Base-by-base conservation (phyloP, 2,329 filamentous ascomycete genomes). In the Ophiognomonia clavigignenti-juglandacearum region DNA sequence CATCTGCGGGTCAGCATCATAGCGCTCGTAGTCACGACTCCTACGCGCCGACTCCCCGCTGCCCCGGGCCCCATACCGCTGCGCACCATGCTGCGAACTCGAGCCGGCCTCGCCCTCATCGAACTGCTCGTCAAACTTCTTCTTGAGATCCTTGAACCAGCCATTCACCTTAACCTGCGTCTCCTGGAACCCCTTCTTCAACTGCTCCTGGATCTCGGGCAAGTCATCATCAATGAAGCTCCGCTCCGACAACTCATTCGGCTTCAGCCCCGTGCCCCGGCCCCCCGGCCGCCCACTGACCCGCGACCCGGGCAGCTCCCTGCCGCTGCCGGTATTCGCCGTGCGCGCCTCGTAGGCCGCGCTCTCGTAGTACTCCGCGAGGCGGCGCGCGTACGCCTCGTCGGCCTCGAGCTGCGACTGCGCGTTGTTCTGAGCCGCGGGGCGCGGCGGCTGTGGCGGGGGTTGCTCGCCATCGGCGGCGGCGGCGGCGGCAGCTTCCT, bases 141-240 rank as follows among this genome's bases (percentile, higher is more conserved):
- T 97, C 71, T 88, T 93, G 63, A 98, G 74, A 53, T 83, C 90
- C 42, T 80, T 86, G 58, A 98, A 89, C 91, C 92, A 97, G 41
- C 81, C 80, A 69, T 95, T 97, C 58, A 98, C 87, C 61, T 88
- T 95, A 46, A 80, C 83, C 69, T 97, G 93, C 2, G 93, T 97
- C 61, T 98, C 91, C 46, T 90, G 61, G 68, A 98, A 98, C 4
- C 93, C 93, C 69, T 97, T 95, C 62, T 85, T 86, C 57, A 98
- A 79, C 60, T 95, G 96, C 63, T 96, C 89, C 56, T 84, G 85
- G 61, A 98, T 96, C 41, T 92, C 83, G 1, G 93, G 92, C 13
- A 98, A 78, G 57, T 98, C 93, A 59, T 98, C 93, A 58, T 98
- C 93, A 57, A 97, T 81, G 66, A 98, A 98, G 71, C 82, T 96